Percentiles rank a stretch among this genome's conserved stretches.
These are phyloP conservation scores for Pulveroboletus sp. DNA, from an alignment of 768 basidiomycete genomes.

Conservation along the genomic window DNA sequence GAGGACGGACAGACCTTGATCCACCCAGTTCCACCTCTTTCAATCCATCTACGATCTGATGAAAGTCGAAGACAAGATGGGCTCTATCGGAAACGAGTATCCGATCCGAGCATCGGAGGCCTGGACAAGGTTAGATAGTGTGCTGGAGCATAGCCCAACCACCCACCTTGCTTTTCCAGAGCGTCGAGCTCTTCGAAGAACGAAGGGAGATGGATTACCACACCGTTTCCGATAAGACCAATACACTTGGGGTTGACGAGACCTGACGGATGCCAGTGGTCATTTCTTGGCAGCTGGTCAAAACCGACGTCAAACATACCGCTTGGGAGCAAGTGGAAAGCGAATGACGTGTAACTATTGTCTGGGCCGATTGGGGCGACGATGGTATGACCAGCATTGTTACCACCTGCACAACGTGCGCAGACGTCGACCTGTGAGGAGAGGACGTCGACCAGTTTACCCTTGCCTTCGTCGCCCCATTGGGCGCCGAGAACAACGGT, in stretches of 20 bases:
- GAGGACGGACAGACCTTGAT: constrained; percentile 47
- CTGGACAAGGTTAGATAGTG: constrained; percentile 36
- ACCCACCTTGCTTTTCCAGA: constrained; percentile 73
- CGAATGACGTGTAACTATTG: constrained; percentile 59
- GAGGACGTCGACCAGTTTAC: constrained; percentile 96
- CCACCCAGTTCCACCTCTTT: constrained; percentile 97
- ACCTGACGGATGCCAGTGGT: constrained; percentile 4
- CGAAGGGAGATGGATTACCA: constrained; percentile 94
- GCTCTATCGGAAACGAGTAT: constrained; percentile 94
- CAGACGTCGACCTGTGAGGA: constrained; percentile 87
- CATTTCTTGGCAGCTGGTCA: neutral
- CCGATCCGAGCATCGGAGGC: constrained; percentile 78
- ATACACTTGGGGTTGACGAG: constrained; percentile 50
- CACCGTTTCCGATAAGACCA: constrained; percentile 88
- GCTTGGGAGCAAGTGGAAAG: constrained; percentile 92
- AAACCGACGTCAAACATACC: constrained; percentile 43
- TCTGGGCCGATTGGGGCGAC: constrained; percentile 64
- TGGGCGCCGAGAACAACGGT: constrained; percentile 13
- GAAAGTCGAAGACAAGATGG: constrained; percentile 97
- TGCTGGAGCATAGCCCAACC: neutral
- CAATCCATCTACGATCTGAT: constrained; percentile 98
- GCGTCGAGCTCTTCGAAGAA: constrained; percentile 92
- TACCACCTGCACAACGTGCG: constrained; percentile 95
- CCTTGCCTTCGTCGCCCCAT: constrained; percentile 76
- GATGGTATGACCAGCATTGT: constrained; percentile 99